phyloP scores from a whole-genome alignment of 305 asterid species.

The Euphrasia arctica region DNA sequence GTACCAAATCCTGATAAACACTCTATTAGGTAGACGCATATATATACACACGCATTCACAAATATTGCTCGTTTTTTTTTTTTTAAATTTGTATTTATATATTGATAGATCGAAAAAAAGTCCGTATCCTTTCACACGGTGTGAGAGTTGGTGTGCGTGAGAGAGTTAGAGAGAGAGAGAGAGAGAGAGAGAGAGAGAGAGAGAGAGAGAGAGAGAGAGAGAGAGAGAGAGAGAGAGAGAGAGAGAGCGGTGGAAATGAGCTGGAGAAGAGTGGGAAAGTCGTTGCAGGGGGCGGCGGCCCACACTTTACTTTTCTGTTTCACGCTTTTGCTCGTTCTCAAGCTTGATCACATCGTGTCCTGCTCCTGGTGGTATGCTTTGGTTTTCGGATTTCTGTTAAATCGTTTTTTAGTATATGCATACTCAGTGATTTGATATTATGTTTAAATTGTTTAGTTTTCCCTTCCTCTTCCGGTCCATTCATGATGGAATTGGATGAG shows the following conservation, averaged over 20 bases:
- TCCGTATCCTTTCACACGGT: conserved; percentile 1
- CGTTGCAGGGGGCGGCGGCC: conserved; percentile 77
- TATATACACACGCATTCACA: background rate
- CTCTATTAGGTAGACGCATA: conserved; percentile 7
- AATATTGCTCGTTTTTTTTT: background rate
- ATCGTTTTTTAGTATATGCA: conserved; percentile 2
- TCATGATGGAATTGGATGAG: conserved; percentile 3
- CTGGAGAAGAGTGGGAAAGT: conserved; percentile 91
- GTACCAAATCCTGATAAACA: background rate
- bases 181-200: conserved; percentile 29
- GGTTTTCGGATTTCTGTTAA: background rate
- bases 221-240: background rate
- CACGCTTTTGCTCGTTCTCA: conserved; percentile 71
- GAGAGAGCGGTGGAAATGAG: conserved; percentile 45
- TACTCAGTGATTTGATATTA: conserved; percentile 11
- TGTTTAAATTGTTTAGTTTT: background rate
- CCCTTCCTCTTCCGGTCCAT: too few species aligned
- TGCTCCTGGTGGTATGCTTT: conserved; percentile 86
- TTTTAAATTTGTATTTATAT: background rate
- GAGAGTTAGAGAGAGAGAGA: conserved; percentile 26
- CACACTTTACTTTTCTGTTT: conserved; percentile 64
- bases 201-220: conserved; percentile 28
- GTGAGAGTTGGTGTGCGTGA: conserved; percentile 22
- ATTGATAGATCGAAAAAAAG: background rate
- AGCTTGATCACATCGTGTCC: conserved; percentile 65